These are phyloP conservation scores for Fagus sylvatica DNA, from an alignment of 306 rosid species.

Conservation along the genomic window DNA sequence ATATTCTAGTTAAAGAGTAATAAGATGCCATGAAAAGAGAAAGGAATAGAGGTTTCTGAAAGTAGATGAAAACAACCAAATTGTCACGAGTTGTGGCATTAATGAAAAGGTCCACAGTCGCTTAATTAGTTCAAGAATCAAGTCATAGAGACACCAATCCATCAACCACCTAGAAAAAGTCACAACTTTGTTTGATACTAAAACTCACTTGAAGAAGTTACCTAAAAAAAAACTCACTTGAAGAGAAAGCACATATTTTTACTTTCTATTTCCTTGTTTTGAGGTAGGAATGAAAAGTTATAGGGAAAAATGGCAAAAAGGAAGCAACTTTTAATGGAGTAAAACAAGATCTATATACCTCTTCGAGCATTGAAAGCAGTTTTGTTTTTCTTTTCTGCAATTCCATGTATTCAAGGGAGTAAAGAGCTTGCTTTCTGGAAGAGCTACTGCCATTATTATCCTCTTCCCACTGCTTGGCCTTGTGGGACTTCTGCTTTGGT, in stretches of 20 bases:
- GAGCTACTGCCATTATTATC: constrained; percentile 41
- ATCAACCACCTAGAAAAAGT: constrained; percentile 30
- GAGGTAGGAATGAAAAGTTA: constrained; percentile 13
- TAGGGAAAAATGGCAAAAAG: constrained; percentile 3
- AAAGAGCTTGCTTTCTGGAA: constrained; percentile 49
- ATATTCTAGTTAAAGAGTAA: background rate
- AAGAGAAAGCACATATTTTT: constrained; percentile 16
- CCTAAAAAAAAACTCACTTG: constrained; percentile 1
- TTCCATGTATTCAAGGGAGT: constrained; percentile 77
- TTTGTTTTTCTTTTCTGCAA: constrained; percentile 86
- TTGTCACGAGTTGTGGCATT: constrained; percentile 34
- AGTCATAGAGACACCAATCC: constrained; percentile 33
- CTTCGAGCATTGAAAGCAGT: constrained; percentile 90
- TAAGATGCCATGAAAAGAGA: constrained; percentile 16
- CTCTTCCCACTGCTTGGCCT: constrained; percentile 53
- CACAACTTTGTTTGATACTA: constrained; percentile 19
- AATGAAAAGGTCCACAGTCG: constrained; percentile 54
- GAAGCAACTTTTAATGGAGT: constrained; percentile 21
- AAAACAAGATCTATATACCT: constrained; percentile 50
- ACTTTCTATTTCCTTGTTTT: constrained; percentile 10
- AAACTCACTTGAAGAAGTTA: constrained; percentile 8
- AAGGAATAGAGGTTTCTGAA: background rate
- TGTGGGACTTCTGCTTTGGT: constrained; percentile 44
- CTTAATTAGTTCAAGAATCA: constrained; percentile 48
- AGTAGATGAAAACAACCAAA: constrained; percentile 17